Conservation (phyloP, 2,329 filamentous ascomycete genomes). For the Parascedosporium putredinis region DNA sequence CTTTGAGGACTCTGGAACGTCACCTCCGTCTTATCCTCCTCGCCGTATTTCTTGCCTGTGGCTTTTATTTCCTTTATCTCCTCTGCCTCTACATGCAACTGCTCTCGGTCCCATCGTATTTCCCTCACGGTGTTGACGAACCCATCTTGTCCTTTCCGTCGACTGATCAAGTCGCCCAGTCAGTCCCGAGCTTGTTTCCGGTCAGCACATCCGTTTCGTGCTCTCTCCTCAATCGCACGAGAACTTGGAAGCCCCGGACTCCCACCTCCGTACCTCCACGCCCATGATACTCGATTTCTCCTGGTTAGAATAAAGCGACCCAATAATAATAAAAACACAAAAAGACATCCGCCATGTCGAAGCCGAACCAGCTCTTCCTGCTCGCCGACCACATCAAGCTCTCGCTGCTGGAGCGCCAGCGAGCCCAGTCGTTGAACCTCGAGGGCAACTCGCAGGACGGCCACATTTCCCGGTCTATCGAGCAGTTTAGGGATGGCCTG, state of each 20-base stretch:
- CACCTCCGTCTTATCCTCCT: not conserved
- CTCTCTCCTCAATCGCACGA: too few species aligned
- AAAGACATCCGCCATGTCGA: constrained; percentile 33
- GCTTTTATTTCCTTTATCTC: not conserved
- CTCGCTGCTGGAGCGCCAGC: constrained; percentile 82
- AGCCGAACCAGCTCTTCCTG: constrained; percentile 71
- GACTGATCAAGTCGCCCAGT: too few species aligned
- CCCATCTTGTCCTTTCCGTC: too few species aligned
- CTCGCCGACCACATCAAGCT: constrained; percentile 96
- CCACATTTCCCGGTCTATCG: constrained; percentile 78
- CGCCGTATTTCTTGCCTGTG: not conserved
- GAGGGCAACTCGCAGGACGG: constrained; percentile 74
- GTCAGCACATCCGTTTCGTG: not conserved
- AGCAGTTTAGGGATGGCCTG: constrained; percentile 75
- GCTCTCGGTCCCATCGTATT: not conserved
- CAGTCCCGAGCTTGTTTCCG: too few species aligned
- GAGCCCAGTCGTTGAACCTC: constrained; percentile 71
- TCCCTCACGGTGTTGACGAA: too few species aligned
- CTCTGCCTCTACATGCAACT: not conserved
- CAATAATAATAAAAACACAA: not conserved
- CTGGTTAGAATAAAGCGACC: too few species aligned
- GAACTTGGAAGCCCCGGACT: too few species aligned
- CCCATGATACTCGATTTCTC: too few species aligned
- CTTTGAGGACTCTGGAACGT: not conserved
- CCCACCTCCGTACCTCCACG: too few species aligned